Conservation (phyloP, 1,284 basidiomycete species). For the Flammula alnicola region DNA sequence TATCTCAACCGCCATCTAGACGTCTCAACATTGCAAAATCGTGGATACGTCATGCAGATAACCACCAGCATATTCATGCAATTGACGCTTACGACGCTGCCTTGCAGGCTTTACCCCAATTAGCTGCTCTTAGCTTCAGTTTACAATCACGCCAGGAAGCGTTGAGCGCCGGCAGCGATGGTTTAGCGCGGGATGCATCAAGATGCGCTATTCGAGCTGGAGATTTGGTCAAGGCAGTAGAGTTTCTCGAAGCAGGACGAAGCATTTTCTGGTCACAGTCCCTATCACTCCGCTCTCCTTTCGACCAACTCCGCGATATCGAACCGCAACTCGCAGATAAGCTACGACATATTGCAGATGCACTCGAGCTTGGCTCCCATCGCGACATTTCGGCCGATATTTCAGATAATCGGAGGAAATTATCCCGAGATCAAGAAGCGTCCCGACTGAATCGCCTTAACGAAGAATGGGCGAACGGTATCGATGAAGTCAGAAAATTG, state of each 20-base stretch:
- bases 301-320: conserved; percentile 9
- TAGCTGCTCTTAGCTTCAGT: conserved; percentile 19
- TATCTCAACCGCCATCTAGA: background rate
- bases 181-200: conserved; percentile 20
- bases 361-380: conserved; percentile 16
- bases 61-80: background rate
- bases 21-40: conserved; percentile 1
- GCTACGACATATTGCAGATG: conserved; percentile 6
- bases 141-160: conserved; percentile 18
- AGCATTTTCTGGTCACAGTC: conserved; percentile 28
- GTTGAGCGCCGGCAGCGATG: conserved; percentile 9
- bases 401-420: background rate
- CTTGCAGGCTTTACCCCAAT: conserved; percentile 21
- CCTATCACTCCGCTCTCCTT: conserved; percentile 19
- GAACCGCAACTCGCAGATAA: conserved; percentile 6
- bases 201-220: conserved; percentile 20
- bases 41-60: conserved; percentile 7
- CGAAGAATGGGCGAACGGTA: conserved; percentile 14
- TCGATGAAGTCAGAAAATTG: conserved; percentile 10
- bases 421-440: conserved; percentile 14
- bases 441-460: conserved; percentile 12
- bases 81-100: conserved; percentile 25
- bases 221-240: conserved; percentile 21
- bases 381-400: conserved; percentile 1
- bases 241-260: conserved; percentile 22